Base-by-base conservation (phyloP, 306 rosid species). In the Prunus davidiana region DNA sequence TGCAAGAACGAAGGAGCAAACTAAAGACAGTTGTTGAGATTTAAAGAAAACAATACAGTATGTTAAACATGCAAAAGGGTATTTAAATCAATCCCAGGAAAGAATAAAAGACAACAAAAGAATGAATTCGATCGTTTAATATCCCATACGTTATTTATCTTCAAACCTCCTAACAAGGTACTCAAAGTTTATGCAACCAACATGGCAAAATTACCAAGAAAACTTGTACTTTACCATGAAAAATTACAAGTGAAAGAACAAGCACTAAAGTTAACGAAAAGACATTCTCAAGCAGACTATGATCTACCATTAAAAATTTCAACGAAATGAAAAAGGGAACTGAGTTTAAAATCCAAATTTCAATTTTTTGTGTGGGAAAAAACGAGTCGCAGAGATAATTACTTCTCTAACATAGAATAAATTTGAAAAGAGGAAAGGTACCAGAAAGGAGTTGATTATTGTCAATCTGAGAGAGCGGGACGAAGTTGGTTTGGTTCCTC, bases 381-480 rank as follows among this genome's bases (percentile, higher is more conserved):
- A 38, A 38, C 43, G 7, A 38, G 10, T 7, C 43, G 43, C 43
- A 38, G 43, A 38, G 9, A 38, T 7, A 38, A 38, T 38, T 38
- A 38, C 43, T 38, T 38, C 43, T 6, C 43, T 38, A 38, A 62
- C 20, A 28, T 30, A 0, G 65, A 13, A 63, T 30, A 75, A 60
- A 22, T 25, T 14, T 24, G n/a, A 64, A 5, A 2, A n/a, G 46
- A n/a, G 47, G 24, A 12, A 66, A 27, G 30, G 75, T 86, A 95
- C 98, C 99, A 3, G 99, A 95, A n/a, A 92, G 72, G 32, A 95
- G 79, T 71, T 78, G 64, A 70, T 71, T 73, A 52, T 95, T 96
- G 73, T 90, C 82, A 52, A 95, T 92, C 80, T 89, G 88, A 46
- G 93, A 92, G 66, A 95, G 57, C 18, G 99, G 96, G 65, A 95